Evolutionary conservation across 169 alveolate species (phyloP), one percentile per base, ranked within the genome.

Genomic region (Cryptosporidium parvum): DNA sequence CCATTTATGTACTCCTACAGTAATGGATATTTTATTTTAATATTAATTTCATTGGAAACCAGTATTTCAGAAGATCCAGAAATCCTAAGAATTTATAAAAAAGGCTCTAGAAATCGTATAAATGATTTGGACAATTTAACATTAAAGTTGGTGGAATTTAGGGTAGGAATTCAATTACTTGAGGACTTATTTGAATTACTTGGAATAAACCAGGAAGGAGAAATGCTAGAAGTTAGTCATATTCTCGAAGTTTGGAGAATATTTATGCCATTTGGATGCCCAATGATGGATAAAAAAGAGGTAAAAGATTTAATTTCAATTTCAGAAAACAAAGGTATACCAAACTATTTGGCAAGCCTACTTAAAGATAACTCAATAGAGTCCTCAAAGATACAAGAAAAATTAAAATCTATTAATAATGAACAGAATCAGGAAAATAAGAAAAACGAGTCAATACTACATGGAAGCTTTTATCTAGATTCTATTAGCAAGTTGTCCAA

Each of bases 251-350:
- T 23, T 26, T 75, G 86, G 86, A 75, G 86, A 35, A 39, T 58
- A 33, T 52, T 75, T 37, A 56, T 75, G 4, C 86, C 86, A 10
- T 75, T 75, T 75, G 86, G 86, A 16, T 59, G 48, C 58, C 86
- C 86, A 14, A 58, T 39, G 3, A 18, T 75, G 52, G 68, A 75
- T 35, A 65, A 35, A 65, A 58, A 58, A 16, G 86, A 75, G 8
- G 56, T 33, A 23, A 31, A 12, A 75, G 58, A 75, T 9, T 29
- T 39, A 10, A 10, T 75, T 8, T 29, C 4, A 0, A 23, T 53
- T 31, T 31, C 45, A 56, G 29, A 31, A 37, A 35, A 75, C 31
- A 53, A 29, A 26, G 70, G 73, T 3, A 26, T 75, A 8, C 86
- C 86, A 5, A 58, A 75, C 5, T 2, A 59, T 58, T 23, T 75